Conservation (phyloP, 78 protist genomes). For the Dictyostelium brefeldianum region DNA sequence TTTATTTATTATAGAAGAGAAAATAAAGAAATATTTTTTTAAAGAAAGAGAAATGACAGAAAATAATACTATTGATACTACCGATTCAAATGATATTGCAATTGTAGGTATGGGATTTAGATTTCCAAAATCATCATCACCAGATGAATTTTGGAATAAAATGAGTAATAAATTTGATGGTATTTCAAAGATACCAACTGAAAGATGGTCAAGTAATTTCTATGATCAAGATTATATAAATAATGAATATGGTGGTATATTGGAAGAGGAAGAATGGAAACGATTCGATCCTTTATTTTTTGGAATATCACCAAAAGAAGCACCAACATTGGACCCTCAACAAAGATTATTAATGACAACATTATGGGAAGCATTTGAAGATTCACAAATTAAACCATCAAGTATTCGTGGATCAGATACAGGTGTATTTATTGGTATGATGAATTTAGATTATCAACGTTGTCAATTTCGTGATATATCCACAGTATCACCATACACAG, state of each 20-base stretch:
- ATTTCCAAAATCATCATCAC: slow-evolving; percentile 72
- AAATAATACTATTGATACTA: neutral
- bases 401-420: slow-evolving; percentile 61
- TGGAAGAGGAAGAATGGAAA: slow-evolving; percentile 35
- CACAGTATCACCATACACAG: slow-evolving; percentile 4
- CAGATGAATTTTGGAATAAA: slow-evolving; percentile 71
- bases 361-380: slow-evolving; percentile 78
- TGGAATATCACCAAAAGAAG: slow-evolving; percentile 81
- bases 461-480: neutral
- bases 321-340: slow-evolving; percentile 88
- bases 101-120: slow-evolving; percentile 84
- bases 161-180: slow-evolving; percentile 60
- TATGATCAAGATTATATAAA: slow-evolving; percentile 56
- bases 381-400: slow-evolving; percentile 71
- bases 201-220: slow-evolving; percentile 55
- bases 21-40: neutral
- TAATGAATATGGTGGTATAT: slow-evolving; percentile 68
- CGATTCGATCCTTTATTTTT: slow-evolving; percentile 78
- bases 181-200: slow-evolving; percentile 46
- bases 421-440: slow-evolving; percentile 71
- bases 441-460: slow-evolving; percentile 48
- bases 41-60: neutral
- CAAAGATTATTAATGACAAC: slow-evolving; percentile 83
- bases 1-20: no score
- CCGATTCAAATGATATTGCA: slow-evolving; percentile 64